Evolutionary conservation across 1,284 basidiomycete genomes (phyloP).

Genomic region (Wallemia ichthyophaga): DNA sequence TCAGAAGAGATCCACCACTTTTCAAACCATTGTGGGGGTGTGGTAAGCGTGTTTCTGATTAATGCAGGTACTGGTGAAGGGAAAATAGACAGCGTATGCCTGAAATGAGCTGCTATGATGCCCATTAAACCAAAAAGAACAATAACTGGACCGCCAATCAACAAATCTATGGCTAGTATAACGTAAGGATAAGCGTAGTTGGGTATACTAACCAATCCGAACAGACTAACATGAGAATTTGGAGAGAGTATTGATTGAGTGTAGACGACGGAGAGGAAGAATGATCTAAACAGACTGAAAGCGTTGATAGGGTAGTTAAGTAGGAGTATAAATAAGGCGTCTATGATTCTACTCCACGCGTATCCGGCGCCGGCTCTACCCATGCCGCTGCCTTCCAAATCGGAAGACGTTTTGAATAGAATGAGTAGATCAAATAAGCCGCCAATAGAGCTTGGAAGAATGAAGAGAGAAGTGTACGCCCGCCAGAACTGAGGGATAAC

Average conservation of each 20-base stretch:
- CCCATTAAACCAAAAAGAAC: neutral
- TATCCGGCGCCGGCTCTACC: neutral
- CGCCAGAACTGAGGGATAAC: neutral
- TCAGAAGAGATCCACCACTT: neutral
- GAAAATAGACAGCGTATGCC: neutral
- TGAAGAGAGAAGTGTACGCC: neutral
- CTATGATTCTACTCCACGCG: neutral
- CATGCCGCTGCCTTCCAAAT: neutral
- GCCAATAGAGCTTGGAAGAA: neutral
- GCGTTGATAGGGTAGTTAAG: neutral
- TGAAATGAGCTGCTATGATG: neutral
- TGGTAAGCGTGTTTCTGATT: neutral
- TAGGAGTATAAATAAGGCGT: neutral
- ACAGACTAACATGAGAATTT: neutral
- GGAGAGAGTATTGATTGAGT: neutral
- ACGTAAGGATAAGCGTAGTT: neutral
- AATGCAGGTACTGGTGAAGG: neutral
- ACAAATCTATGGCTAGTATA: neutral
- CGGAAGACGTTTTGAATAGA: neutral
- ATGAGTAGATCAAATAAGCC: neutral
- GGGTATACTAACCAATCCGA: neutral
- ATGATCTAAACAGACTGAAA: neutral
- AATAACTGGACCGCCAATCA: neutral
- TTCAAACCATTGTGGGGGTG: neutral
- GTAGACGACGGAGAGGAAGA: neutral